phyloP scores from a whole-genome alignment of 148 eudicot genomes.

The Chenopodium quinoa region DNA sequence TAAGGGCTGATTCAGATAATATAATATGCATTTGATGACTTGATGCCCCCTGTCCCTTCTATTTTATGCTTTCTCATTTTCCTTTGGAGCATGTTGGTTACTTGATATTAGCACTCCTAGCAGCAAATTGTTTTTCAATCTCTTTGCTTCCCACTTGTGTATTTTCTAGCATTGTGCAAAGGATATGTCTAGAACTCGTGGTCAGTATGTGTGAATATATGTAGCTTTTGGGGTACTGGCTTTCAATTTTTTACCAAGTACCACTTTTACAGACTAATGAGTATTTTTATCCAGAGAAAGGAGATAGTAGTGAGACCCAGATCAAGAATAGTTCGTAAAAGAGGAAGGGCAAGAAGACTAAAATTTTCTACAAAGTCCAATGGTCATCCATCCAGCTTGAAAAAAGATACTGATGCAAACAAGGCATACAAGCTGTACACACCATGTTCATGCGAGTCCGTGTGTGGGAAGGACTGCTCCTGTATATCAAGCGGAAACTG shows the following conservation, averaged over 20 bases:
- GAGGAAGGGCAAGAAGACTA: conserved; percentile 68
- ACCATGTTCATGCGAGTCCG: conserved; percentile 71
- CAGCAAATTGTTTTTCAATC: not conserved
- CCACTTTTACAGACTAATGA: conserved; percentile 11
- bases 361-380: conserved; percentile 81
- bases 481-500: conserved; percentile 71
- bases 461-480: conserved; percentile 90
- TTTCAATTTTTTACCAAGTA: conserved; percentile 2
- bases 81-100: not conserved
- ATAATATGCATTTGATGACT: conserved; percentile 39
- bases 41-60: not conserved
- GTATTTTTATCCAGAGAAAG: conserved; percentile 41
- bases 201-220: conserved; percentile 4
- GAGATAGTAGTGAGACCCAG: conserved; percentile 43
- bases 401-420: conserved; percentile 64
- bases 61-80: not conserved
- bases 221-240: not conserved
- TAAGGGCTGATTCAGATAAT: conserved; percentile 40
- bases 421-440: conserved; percentile 61
- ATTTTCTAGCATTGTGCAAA: not conserved
- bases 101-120: not conserved
- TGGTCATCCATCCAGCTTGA: conserved; percentile 80
- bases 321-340: conserved; percentile 64
- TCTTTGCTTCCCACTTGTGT: not conserved
- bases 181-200: not conserved